These are phyloP conservation scores for Diaporthe sp. DNA, from an alignment of 2,329 filamentous ascomycete genomes.

Conservation along the genomic window DNA sequence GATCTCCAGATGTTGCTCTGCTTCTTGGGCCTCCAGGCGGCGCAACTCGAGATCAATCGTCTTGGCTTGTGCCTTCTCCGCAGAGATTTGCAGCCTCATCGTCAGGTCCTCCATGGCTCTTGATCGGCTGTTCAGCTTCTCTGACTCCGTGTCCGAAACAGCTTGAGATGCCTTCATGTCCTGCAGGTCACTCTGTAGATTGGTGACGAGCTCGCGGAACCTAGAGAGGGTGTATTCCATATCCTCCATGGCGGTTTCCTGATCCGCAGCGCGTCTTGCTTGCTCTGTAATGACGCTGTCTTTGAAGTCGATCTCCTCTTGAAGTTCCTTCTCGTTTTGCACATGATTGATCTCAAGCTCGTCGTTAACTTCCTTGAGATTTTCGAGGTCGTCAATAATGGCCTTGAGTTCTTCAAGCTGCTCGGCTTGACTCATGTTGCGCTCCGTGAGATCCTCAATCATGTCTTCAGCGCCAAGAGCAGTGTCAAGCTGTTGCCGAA, in stretches of 20 bases:
- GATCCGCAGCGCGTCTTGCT: conserved; percentile 76
- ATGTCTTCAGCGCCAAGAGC: conserved; percentile 91
- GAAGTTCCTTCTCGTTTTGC: conserved; percentile 93
- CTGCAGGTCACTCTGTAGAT: conserved; percentile 86
- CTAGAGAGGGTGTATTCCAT: conserved; percentile 90
- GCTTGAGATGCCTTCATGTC: conserved; percentile 94
- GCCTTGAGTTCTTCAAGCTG: conserved; percentile 85
- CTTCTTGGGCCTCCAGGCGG: conserved; percentile 89
- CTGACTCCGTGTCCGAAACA: conserved; percentile 92
- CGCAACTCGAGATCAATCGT: conserved; percentile 92
- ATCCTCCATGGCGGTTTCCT: conserved; percentile 85
- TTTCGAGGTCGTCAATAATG: conserved; percentile 88
- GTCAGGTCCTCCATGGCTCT: conserved; percentile 98
- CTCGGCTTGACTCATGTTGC: conserved; percentile 86
- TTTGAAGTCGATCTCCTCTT: conserved; percentile 91
- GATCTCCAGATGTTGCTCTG: conserved; percentile 88
- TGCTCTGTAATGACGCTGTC: conserved; percentile 89
- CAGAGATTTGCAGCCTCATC: conserved; percentile 90
- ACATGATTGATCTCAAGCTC: conserved; percentile 95
- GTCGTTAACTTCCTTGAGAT: conserved; percentile 90
- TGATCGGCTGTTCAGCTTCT: conserved; percentile 88
- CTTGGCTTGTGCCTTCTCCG: conserved; percentile 92
- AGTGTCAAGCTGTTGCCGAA: conserved; percentile 91
- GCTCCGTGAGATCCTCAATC: conserved; percentile 90
- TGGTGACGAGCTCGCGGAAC: conserved; percentile 90